Conservation (phyloP, 352 stramenopile genomes). For the Pythium vanterpoolii region DNA sequence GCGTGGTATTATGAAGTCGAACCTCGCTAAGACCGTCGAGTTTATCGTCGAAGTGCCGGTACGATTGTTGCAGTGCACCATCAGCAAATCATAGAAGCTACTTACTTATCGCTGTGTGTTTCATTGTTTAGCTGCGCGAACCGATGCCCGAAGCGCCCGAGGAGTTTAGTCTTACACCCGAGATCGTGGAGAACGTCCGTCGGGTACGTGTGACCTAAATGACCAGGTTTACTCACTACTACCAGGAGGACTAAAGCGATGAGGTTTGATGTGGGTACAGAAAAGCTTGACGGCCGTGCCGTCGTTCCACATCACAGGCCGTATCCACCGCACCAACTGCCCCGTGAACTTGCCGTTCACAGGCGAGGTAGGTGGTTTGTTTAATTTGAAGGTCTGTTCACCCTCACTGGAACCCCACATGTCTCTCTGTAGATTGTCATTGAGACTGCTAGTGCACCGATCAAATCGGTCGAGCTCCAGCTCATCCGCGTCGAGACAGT, state of each 20-base stretch:
- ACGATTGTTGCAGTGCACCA: too few species aligned
- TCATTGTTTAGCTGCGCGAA: slow-evolving; percentile 36
- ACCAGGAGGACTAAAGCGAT: neutral
- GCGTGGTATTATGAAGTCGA: slow-evolving; percentile 87
- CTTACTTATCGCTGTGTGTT: too few species aligned
- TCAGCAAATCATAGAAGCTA: too few species aligned
- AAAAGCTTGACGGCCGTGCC: slow-evolving; percentile 55
- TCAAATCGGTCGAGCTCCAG: slow-evolving; percentile 89
- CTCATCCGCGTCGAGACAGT: slow-evolving; percentile 90
- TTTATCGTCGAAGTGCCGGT: slow-evolving; percentile 91
- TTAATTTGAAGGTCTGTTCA: too few species aligned
- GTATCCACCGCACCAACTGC: slow-evolving; percentile 87
- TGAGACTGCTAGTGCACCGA: slow-evolving; percentile 64
- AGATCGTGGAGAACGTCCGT: slow-evolving; percentile 81
- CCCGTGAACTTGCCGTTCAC: slow-evolving; percentile 89
- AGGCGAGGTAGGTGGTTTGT: slow-evolving; percentile 58
- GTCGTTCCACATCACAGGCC: slow-evolving; percentile 78
- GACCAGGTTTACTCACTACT: neutral
- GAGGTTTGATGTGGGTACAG: slow-evolving; percentile 21
- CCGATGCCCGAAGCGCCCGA: slow-evolving; percentile 59
- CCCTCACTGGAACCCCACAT: too few species aligned
- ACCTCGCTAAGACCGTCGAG: slow-evolving; percentile 80
- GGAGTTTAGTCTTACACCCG: slow-evolving; percentile 81
- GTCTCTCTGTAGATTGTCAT: slow-evolving; percentile 53
- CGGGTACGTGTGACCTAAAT: slow-evolving; percentile 23